A percentile compares a stretch with the other conserved stretches of the same genome.
Evolutionary conservation across 2,329 filamentous ascomycete species (phyloP).

Genomic region (Botrytis elliptica): DNA sequence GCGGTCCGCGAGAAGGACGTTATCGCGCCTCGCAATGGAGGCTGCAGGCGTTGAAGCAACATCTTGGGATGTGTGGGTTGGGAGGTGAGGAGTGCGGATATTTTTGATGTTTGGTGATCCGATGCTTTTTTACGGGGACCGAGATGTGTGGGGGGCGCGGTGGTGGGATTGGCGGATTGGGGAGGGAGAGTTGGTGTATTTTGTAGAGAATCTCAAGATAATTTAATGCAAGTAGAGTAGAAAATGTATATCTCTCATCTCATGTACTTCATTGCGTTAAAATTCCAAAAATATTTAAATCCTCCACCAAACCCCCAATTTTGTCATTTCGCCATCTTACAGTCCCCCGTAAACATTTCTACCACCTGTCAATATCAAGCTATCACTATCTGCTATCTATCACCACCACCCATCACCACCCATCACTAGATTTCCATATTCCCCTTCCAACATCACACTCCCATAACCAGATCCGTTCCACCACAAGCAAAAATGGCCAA

Average conservation of each 20-base stretch:
- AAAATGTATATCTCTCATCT: no score
- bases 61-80: constrained; percentile 34
- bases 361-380: constrained; percentile 22
- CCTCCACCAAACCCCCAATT: neutral
- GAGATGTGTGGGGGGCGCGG: neutral
- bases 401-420: neutral
- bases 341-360: constrained; percentile 17
- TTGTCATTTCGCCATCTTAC: constrained; percentile 1
- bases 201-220: neutral
- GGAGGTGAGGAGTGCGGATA: constrained; percentile 4
- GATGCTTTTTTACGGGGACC: constrained; percentile 13
- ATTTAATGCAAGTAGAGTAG: neutral
- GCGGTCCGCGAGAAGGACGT: constrained; percentile 34
- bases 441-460: neutral
- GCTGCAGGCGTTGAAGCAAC: constrained; percentile 47
- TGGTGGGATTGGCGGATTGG: neutral
- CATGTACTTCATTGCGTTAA: fast-evolving
- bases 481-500: constrained; percentile 30
- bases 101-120: constrained; percentile 5
- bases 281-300: neutral
- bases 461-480: neutral
- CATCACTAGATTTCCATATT: neutral
- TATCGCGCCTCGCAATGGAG: constrained; percentile 44
- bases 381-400: neutral
- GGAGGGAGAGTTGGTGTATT: neutral